phyloP scores from a whole-genome alignment of 169 alveolate species.

The Plasmodium blacklocki region DNA sequence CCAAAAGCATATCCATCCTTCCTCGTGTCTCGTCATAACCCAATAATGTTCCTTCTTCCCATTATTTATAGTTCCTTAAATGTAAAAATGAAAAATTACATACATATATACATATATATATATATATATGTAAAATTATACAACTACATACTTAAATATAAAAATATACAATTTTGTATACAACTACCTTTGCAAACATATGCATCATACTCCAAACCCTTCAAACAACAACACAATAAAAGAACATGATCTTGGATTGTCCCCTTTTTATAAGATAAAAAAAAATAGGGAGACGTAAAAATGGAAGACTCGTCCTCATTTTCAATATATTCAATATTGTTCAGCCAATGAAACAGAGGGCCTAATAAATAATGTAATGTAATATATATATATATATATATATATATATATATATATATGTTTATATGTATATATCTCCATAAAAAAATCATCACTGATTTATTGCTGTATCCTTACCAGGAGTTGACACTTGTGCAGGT shows the following conservation, averaged over 20 bases:
- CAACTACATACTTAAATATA: not conserved
- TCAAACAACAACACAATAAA: constrained; percentile 79
- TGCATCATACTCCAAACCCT: constrained; percentile 83
- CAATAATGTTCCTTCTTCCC: constrained; percentile 82
- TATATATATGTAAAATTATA: constrained; percentile 2
- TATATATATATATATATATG: not conserved
- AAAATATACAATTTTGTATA: not conserved
- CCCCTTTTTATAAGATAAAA: constrained; percentile 81
- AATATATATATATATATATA: not conserved
- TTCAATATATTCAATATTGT: constrained; percentile 80
- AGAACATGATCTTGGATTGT: constrained; percentile 82
- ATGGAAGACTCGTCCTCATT: constrained; percentile 76
- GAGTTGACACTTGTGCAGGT: constrained; percentile 77
- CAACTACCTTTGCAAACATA: constrained; percentile 81
- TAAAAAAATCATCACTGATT: not conserved
- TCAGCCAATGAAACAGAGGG: constrained; percentile 82
- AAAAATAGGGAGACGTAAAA: constrained; percentile 81
- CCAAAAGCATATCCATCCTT: constrained; percentile 84
- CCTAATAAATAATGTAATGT: constrained; percentile 22
- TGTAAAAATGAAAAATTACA: not conserved
- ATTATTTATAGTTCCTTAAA: constrained; percentile 78
- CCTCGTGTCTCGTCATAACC: constrained; percentile 84
- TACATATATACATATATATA: not conserved
- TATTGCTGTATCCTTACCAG: constrained; percentile 10
- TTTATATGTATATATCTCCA: too few relatives aligned